Evolutionary conservation across 805 yeast species (phyloP).

Genomic region (Yamadazyma ubonensis): DNA sequence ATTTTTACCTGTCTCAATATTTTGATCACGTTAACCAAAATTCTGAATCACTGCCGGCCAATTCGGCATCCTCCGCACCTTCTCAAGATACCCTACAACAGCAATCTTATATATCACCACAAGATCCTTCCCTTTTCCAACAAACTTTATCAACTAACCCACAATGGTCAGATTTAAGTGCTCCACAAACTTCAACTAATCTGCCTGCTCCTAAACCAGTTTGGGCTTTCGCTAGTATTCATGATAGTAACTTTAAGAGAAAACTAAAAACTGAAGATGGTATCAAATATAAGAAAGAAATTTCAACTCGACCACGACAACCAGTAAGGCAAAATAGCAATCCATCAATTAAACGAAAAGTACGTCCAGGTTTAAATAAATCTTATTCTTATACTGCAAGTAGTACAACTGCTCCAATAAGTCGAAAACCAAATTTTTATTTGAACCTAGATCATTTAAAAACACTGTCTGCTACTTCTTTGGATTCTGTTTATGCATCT

Average conservation of each 20-base stretch:
- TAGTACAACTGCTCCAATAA: conserved; percentile 1
- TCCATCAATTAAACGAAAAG: conserved; percentile 13
- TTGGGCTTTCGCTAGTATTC: neutral
- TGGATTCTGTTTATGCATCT: conserved; percentile 5
- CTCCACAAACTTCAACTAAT: neutral
- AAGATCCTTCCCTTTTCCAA: neutral
- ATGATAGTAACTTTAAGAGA: conserved; percentile 5
- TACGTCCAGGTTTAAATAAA: conserved; percentile 14
- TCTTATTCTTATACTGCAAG: conserved; percentile 13
- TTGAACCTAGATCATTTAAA: conserved; percentile 13
- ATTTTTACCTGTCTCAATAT: conserved; percentile 7
- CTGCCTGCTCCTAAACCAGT: neutral
- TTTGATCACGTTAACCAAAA: conserved; percentile 5
- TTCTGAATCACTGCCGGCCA: conserved; percentile 1
- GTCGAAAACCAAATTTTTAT: conserved; percentile 15
- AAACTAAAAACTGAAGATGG: conserved; percentile 6
- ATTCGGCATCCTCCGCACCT: neutral
- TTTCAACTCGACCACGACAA: conserved; percentile 10
- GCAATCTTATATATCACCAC: neutral
- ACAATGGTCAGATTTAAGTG: neutral
- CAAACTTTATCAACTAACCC: neutral
- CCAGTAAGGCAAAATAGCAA: conserved; percentile 16
- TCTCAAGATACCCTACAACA: conserved; percentile 2
- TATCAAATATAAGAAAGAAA: conserved; percentile 9
- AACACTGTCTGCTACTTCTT: conserved; percentile 3